These are phyloP conservation scores for peach (Prunus persica) DNA, from an alignment of 306 rosid species.

Conservation along the genomic window Prunus_persica_NCBIv2 NC_034014.1:2368001-2368500, in stretches of 20 bases:
- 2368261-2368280: too few species aligned
- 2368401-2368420: too few species aligned
- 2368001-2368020: fast-evolving
- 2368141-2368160: too few species aligned
- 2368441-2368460: neutral
- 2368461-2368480: neutral
- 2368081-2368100: too few species aligned
- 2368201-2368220: neutral
- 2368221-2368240: neutral
- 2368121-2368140: too few species aligned
- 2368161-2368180: neutral
- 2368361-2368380: too few species aligned
- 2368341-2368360: too few species aligned
- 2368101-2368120: too few species aligned
- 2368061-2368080: too few species aligned
- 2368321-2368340: neutral
- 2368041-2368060: too few species aligned
- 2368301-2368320: neutral
- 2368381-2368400: too few species aligned
- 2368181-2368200: neutral
- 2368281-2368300: neutral
- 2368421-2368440: neutral
- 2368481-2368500: neutral
- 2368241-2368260: neutral
- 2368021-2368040: too few species aligned